These are phyloP conservation scores for Botrytis aclada DNA, from an alignment of 2,329 filamentous ascomycete species.

Conservation along the genomic window DNA sequence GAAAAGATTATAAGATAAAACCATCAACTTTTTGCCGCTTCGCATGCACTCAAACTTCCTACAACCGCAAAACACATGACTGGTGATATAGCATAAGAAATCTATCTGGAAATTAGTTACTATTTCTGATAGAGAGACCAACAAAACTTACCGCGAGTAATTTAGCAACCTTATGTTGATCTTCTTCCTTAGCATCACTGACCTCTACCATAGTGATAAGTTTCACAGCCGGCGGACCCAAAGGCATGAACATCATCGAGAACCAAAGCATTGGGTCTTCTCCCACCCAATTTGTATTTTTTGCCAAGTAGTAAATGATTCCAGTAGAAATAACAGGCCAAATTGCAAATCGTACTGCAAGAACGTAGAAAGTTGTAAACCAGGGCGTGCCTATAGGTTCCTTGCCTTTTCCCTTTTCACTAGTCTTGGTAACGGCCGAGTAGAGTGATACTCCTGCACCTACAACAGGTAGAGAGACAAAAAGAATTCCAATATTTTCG, in stretches of 20 bases:
- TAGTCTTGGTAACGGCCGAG: slow-evolving; percentile 48
- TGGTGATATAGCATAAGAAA: slow-evolving; percentile 42
- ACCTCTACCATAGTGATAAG: slow-evolving; percentile 47
- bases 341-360: slow-evolving; percentile 55
- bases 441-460: slow-evolving; percentile 65
- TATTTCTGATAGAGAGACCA: too few relatives aligned
- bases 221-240: slow-evolving; percentile 48
- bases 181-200: slow-evolving; percentile 41
- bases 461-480: slow-evolving; percentile 63
- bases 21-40: slow-evolving; percentile 26
- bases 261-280: slow-evolving; percentile 66
- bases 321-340: slow-evolving; percentile 58
- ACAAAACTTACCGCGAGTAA: slow-evolving; percentile 41
- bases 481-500: slow-evolving; percentile 60
- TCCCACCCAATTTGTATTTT: slow-evolving; percentile 49
- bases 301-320: slow-evolving; percentile 53
- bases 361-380: slow-evolving; percentile 48
- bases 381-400: slow-evolving; percentile 45
- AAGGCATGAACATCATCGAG: slow-evolving; percentile 49
- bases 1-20: neutral
- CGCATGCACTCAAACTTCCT: slow-evolving; percentile 38
- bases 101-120: slow-evolving; percentile 26
- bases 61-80: slow-evolving; percentile 41
- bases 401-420: slow-evolving; percentile 35
- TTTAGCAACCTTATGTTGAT: slow-evolving; percentile 45